A percentile compares a stretch with the other conserved stretches of the same genome.
These are phyloP conservation scores for Ilyonectria sp. DNA, from an alignment of 2,329 filamentous ascomycete species.

Conservation along the genomic window DNA sequence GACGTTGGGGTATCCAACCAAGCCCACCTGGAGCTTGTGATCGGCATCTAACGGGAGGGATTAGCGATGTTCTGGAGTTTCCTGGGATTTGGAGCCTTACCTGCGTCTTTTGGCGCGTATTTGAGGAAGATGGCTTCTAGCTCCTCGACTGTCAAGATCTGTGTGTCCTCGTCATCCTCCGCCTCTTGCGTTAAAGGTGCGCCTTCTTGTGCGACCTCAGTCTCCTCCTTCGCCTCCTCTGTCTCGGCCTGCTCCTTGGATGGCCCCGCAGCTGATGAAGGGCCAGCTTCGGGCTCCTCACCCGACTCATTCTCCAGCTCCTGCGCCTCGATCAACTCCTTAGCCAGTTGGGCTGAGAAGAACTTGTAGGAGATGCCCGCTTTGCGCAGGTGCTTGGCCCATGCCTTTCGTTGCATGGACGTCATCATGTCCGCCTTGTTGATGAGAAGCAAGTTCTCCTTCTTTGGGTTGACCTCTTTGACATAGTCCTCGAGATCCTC, in stretches of 20 bases:
- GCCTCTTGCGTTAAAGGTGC: conserved; percentile 51
- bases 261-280: conserved; percentile 41
- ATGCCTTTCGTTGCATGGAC: conserved; percentile 81
- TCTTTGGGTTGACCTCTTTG: conserved; percentile 89
- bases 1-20: conserved; percentile 98
- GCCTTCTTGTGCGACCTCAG: conserved; percentile 44
- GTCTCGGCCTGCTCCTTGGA: conserved; percentile 29
- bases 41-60: conserved; percentile 57
- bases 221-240: conserved; percentile 40
- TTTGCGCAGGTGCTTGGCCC: conserved; percentile 89
- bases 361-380: conserved; percentile 92
- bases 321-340: conserved; percentile 86
- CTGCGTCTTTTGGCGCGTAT: conserved; percentile 71
- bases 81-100: conserved; percentile 54
- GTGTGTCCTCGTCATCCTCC: conserved; percentile 72
- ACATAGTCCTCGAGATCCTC: conserved; percentile 96
- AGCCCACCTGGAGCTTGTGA: conserved; percentile 86
- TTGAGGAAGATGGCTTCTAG: conserved; percentile 89
- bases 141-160: conserved; percentile 93
- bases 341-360: conserved; percentile 94
- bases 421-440: conserved; percentile 99
- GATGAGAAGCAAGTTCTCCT: conserved; percentile 92
- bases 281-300: conserved; percentile 54
- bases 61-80: not conserved
- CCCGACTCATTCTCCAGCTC: conserved; percentile 60